phyloP scores from a whole-genome alignment of 2,329 filamentous ascomycete genomes.

The Sporothrix phasma region DNA sequence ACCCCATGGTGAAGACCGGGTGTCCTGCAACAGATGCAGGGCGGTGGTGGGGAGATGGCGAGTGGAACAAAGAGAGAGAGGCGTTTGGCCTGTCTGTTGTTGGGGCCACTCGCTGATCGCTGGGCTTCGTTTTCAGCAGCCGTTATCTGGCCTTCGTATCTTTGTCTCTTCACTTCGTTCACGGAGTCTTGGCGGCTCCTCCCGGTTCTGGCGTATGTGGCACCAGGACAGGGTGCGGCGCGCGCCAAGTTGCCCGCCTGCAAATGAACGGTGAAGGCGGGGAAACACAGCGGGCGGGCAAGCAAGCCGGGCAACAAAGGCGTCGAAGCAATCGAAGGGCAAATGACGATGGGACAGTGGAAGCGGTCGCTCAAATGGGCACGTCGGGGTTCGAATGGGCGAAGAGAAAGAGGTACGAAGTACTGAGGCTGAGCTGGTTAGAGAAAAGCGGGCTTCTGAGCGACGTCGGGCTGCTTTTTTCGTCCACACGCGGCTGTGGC shows the following conservation, averaged over 20 bases:
- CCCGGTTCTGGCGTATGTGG: not conserved
- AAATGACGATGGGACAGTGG: not conserved
- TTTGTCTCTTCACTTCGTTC: not conserved
- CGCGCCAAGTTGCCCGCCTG: conserved; percentile 3
- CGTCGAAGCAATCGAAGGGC: not conserved
- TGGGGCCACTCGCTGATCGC: not conserved
- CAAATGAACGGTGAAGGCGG: conserved; percentile 1
- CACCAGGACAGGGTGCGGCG: conserved; percentile 1
- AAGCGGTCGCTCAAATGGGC: not conserved
- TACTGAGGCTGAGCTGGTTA: conserved; percentile 13
- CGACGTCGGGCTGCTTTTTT: conserved; percentile 8
- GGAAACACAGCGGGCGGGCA: not conserved
- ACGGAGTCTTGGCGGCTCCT: not conserved
- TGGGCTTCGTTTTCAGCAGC: not conserved
- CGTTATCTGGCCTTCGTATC: not conserved
- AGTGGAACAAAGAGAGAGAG: not conserved
- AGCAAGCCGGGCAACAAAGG: not conserved
- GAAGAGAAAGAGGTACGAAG: not conserved
- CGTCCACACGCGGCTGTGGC: conserved; percentile 1
- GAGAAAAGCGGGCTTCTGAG: conserved; percentile 14
- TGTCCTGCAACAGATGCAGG: not conserved
- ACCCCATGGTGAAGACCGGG: conserved; percentile 6
- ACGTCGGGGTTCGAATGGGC: not conserved
- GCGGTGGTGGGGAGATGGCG: not conserved
- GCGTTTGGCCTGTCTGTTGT: not conserved